Conservation (phyloP, 306 rosid species). For the Acacia confusa region DNA sequence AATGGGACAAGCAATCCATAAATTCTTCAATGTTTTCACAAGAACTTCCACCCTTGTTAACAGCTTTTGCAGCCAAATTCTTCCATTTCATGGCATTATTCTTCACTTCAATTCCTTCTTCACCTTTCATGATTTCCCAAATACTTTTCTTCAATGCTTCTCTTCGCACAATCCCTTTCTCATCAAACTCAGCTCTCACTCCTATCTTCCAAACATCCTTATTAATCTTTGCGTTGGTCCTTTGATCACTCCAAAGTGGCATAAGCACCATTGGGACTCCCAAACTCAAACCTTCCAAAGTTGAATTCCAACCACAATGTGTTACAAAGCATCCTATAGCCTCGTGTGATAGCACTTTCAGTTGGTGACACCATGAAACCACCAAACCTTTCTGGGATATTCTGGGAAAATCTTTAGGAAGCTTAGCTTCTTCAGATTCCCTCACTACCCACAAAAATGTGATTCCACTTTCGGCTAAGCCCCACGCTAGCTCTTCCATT, state of each 20-base stretch:
- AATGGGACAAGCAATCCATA: background rate
- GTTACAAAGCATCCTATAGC: slow-evolving; percentile 5
- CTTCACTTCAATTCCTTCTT: background rate
- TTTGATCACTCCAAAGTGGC: slow-evolving; percentile 2
- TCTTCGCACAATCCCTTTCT: slow-evolving; percentile 1
- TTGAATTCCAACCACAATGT: slow-evolving; percentile 15
- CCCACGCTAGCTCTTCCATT: background rate
- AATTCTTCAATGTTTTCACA: background rate
- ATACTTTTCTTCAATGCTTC: background rate
- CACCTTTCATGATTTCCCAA: background rate
- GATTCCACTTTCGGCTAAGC: background rate
- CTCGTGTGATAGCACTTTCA: background rate
- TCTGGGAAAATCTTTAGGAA: background rate
- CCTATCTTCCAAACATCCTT: background rate
- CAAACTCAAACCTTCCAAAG: background rate
- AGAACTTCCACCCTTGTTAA: background rate
- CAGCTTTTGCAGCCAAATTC: background rate
- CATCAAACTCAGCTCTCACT: background rate
- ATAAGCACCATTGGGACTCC: background rate
- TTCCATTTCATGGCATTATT: background rate
- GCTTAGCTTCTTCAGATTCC: background rate
- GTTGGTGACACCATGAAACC: slow-evolving; percentile 1
- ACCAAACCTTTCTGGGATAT: background rate
- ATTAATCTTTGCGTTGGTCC: background rate
- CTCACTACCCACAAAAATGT: background rate